Evolutionary conservation across 306 rosid species (phyloP).

Genomic region (Begonia peltatifolia): DNA sequence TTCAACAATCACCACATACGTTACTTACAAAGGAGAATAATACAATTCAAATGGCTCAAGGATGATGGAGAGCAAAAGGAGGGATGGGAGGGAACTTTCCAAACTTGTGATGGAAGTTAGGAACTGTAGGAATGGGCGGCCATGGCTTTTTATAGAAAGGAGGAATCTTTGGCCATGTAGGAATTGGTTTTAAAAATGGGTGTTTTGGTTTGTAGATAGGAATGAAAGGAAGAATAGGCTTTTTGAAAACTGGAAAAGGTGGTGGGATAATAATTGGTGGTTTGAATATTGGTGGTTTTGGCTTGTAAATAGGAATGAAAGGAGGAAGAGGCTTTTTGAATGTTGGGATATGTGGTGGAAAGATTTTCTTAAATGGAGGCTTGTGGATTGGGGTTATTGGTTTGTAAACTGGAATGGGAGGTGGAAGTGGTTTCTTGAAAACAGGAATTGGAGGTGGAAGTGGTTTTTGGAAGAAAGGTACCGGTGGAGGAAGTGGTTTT

Average conservation of each 20-base stretch:
- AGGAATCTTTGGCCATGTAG: conserved; percentile 20
- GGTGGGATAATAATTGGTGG: conserved; percentile 9
- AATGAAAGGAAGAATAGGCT: conserved; percentile 14
- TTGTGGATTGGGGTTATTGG: background rate
- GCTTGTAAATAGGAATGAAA: background rate
- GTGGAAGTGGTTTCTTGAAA: conserved; percentile 9
- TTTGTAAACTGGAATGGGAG: background rate
- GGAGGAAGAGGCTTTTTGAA: conserved; percentile 20
- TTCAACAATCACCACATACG: too few species aligned
- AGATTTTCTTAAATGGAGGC: background rate
- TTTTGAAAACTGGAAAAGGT: conserved; percentile 6
- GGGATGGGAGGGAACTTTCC: conserved; percentile 30
- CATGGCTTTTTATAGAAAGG: background rate
- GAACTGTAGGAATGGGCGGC: conserved; percentile 16
- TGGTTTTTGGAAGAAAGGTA: conserved; percentile 10
- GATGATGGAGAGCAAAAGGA: conserved; percentile 14
- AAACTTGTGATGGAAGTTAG: conserved; percentile 30
- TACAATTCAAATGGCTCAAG: conserved; percentile 11
- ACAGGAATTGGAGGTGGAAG: conserved; percentile 16
- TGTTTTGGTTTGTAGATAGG: conserved; percentile 17
- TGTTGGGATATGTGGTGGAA: conserved; percentile 7
- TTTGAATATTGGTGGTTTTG: conserved; percentile 3
- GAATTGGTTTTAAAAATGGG: conserved; percentile 8
- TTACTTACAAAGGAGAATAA: too few species aligned
- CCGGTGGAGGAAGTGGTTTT: conserved; percentile 17